phyloP scores from a whole-genome alignment of 805 yeast genomes.

The Maudiozyma serrabonitensis region DNA sequence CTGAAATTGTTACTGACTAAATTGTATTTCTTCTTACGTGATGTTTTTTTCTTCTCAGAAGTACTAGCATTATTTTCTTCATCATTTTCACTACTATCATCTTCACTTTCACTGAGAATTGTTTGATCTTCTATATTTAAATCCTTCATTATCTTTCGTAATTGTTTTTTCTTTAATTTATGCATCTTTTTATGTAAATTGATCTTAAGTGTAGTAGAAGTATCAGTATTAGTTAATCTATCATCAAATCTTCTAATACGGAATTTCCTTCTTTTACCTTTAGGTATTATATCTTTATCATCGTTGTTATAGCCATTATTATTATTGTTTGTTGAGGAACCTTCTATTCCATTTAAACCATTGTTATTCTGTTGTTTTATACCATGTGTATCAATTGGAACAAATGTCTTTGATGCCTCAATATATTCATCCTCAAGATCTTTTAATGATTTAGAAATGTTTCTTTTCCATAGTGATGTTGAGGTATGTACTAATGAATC shows the following conservation, averaged over 20 bases:
- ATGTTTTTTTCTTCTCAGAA: slow-evolving; percentile 6
- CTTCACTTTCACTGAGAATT: background rate
- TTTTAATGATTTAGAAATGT: slow-evolving; percentile 14
- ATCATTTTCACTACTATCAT: background rate
- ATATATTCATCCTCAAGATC: slow-evolving; percentile 28
- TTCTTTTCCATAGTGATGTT: slow-evolving; percentile 24
- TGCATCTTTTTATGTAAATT: slow-evolving; percentile 19
- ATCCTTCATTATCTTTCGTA: slow-evolving; percentile 9
- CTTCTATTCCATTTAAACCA: too few relatives aligned
- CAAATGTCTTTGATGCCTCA: slow-evolving; percentile 6
- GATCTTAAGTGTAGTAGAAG: slow-evolving; percentile 2
- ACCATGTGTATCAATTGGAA: slow-evolving; percentile 1
- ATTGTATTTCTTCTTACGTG: slow-evolving; percentile 23
- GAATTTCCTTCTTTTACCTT: slow-evolving; percentile 9
- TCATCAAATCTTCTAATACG: slow-evolving; percentile 6
- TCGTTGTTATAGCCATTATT: background rate
- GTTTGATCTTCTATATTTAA: slow-evolving; percentile 1
- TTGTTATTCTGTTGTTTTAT: too few relatives aligned
- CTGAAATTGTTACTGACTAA: slow-evolving; percentile 41
- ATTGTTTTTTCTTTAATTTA: slow-evolving; percentile 18
- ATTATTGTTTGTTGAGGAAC: background rate
- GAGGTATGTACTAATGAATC: slow-evolving; percentile 9
- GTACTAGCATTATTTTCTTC: slow-evolving; percentile 9
- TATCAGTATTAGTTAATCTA: background rate
- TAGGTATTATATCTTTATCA: background rate